Evolutionary conservation across 441 rosid species (phyloP), one percentile per base, ranked within the genome.

Genomic region (Geranium incanum): DNA sequence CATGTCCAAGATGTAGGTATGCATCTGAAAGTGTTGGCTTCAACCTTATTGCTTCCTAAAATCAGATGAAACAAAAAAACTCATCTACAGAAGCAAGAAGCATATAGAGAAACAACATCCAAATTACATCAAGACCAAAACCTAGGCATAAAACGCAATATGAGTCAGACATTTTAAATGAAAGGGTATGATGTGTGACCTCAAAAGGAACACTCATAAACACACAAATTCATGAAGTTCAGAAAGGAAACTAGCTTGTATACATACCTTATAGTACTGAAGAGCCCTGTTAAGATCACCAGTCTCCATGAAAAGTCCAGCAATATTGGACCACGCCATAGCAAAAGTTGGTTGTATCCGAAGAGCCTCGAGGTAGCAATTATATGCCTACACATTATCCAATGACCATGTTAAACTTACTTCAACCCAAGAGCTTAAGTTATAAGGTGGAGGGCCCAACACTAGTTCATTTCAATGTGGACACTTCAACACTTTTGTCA

Each of bases 281-380:
- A 89, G 92, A 73, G 99, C 99, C 83, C 89, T 85, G 71, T 85
- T 88, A 72, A 89, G 86, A 83, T 95, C 98, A 69, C 99, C 98
- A 55, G 95, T 87, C 83, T 95, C 98, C 98, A 95, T 86, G 78
- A 89, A 89, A 78, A 93, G 96, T 79, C 95, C 98, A 70, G 97
- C 99, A 83, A 95, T 92, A 82, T 93, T 95, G 59, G 97, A 95
- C 98, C 99, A 95, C 28, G 99, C 98, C 74, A 93, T 87, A 12
- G 99, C 98, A 86, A 91, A 95, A 65, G 84, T 89, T 66, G 99
- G 99, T 78, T 95, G 97, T 76, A 95, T 95, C 68, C 93, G 91
- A 69, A 95, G 75, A 78, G 98, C 97, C 88, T 95, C 98, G 33
- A 93, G 80, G 79, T 93, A 91, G 78, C 96, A 93, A 78, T 97